Evolutionary conservation across 371 early-diverging fungal species (phyloP).

Genomic region (Mucor indicus): DNA sequence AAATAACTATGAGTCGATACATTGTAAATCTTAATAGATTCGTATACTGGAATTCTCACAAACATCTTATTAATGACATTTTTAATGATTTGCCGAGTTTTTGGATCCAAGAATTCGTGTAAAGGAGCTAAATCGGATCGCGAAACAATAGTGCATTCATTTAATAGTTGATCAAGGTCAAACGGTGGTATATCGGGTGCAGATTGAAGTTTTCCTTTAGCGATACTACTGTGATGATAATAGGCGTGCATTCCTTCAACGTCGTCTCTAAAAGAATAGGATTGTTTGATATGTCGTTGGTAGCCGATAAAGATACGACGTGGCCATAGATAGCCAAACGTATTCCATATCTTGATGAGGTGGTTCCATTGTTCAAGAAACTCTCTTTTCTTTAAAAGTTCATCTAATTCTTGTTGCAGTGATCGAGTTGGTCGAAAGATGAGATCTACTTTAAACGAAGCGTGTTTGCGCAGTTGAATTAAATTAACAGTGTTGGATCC

Average conservation of each 20-base stretch:
- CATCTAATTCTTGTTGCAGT: slow-evolving; percentile 20
- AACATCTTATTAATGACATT: slow-evolving; percentile 24
- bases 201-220: not conserved
- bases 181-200: not conserved
- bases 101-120: slow-evolving; percentile 28
- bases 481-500: slow-evolving; percentile 17
- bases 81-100: slow-evolving; percentile 14
- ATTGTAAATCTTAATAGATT: slow-evolving; percentile 35
- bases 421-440: slow-evolving; percentile 28
- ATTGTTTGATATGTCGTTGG: not conserved
- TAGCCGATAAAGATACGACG: slow-evolving; percentile 30
- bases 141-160: slow-evolving; percentile 3
- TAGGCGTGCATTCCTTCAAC: slow-evolving; percentile 4
- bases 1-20: slow-evolving; percentile 30
- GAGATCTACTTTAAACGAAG: slow-evolving; percentile 31
- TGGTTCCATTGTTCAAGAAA: slow-evolving; percentile 25
- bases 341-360: slow-evolving; percentile 27
- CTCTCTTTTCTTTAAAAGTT: slow-evolving; percentile 11
- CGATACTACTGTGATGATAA: not conserved
- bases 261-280: slow-evolving; percentile 3
- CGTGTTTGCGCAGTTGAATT: slow-evolving; percentile 27
- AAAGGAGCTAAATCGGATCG: slow-evolving; percentile 26
- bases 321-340: slow-evolving; percentile 49
- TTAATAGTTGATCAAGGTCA: slow-evolving; percentile 1
- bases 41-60: slow-evolving; percentile 23